Evolutionary conservation across 2,329 filamentous ascomycete genomes (phyloP).

Genomic region (Macrophomina pseudophaseolina): DNA sequence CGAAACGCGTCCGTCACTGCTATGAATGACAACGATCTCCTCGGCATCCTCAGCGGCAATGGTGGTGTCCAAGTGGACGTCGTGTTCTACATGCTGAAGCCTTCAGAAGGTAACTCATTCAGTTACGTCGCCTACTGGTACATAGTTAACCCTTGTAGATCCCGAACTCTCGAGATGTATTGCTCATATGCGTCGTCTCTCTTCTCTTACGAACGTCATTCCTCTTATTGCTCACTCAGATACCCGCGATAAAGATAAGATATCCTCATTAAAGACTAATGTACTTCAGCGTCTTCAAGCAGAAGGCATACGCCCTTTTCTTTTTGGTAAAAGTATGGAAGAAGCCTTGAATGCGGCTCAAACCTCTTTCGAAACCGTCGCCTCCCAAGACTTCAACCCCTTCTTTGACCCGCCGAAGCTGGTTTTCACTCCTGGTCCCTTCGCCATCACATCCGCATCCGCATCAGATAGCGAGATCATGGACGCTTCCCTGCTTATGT

Average conservation of each 20-base stretch:
- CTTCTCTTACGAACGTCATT: slow-evolving; percentile 79
- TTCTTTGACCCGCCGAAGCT: slow-evolving; percentile 14
- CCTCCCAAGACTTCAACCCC: slow-evolving; percentile 31
- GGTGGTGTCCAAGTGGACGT: slow-evolving; percentile 85
- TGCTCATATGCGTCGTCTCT: slow-evolving; percentile 72
- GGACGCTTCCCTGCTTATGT: slow-evolving; percentile 94
- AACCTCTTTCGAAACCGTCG: slow-evolving; percentile 31
- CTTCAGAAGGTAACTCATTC: slow-evolving; percentile 63
- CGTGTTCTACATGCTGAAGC: slow-evolving; percentile 77
- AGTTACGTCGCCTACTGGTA: slow-evolving; percentile 47
- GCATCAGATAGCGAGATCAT: slow-evolving; percentile 78
- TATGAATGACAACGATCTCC: slow-evolving; percentile 74
- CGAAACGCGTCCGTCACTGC: slow-evolving; percentile 65
- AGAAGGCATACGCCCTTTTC: slow-evolving; percentile 67
- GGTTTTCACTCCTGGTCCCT: slow-evolving; percentile 55
- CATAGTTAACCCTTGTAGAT: slow-evolving; percentile 31
- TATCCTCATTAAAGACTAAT: slow-evolving; percentile 64
- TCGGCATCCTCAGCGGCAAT: slow-evolving; percentile 77
- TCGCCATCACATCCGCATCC: slow-evolving; percentile 76
- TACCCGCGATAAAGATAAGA: slow-evolving; percentile 63
- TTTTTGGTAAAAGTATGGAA: slow-evolving; percentile 59
- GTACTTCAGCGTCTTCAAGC: slow-evolving; percentile 60
- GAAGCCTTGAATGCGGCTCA: slow-evolving; percentile 42
- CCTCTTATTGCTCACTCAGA: slow-evolving; percentile 82
- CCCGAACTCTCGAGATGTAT: slow-evolving; percentile 63